Base-by-base conservation (phyloP, 139 green algal species). In the Chlamydomonas eustigma region DNA sequence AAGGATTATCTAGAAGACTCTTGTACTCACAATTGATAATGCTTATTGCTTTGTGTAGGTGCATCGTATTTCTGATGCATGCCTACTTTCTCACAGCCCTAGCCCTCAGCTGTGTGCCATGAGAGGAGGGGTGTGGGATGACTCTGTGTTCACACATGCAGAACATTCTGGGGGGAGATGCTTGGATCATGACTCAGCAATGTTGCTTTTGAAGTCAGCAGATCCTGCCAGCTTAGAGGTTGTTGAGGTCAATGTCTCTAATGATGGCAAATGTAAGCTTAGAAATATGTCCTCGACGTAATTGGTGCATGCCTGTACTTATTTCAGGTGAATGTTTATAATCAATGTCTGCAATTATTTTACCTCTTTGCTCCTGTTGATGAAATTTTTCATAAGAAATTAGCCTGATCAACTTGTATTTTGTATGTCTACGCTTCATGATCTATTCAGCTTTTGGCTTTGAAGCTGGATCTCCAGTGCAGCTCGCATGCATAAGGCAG, bases 21-120 rank as follows among this genome's bases (percentile, higher is more conserved):
- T 18, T 58, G 12, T 18, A 58, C 44, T 32, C 18, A 69, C 22
- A n/a, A 30, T 69, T 69, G 5, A 69, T 8, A 22, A 30, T 32
- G 58, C 58, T n/a, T n/a, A n/a, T n/a, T n/a, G n/a, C n/a, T n/a
- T n/a, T n/a, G n/a, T n/a, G n/a, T n/a, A 72, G 64, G 64, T 58
- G 3, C 68, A 74, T 25, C 68, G 37, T 4, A 58, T 58, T 6
- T 2, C 18, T 37, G 68, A 74, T 35, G n/a, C 4, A 4, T 74
- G 68, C 68, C 37, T 74, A 4, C 5, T 74, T 37, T 74, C 68
- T 37, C 68, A 74, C 37, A 63, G 6, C 68, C 68, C 68, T 25
- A 74, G 37, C 68, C 68, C 68, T 5, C 68, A 64, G 68, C 37
- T 63, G 68, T 74, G 68, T 63, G 68, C 68, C 25, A 37, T 74